Conservation (phyloP, 805 yeast genomes). For the Scheffersomyces lignosus region DNA sequence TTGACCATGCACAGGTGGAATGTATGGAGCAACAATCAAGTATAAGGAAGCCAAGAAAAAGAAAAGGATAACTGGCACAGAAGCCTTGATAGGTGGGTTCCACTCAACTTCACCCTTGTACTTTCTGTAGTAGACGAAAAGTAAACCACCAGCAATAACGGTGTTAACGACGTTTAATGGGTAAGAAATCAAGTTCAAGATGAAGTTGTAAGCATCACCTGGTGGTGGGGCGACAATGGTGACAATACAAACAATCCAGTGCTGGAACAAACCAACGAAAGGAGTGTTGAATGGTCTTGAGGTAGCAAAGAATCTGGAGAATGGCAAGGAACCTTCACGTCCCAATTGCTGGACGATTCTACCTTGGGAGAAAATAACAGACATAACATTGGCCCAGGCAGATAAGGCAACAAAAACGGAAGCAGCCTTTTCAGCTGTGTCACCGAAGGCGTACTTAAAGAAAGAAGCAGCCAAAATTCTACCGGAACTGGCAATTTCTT, state of each 20-base stretch:
- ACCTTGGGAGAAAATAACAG: constrained; percentile 81
- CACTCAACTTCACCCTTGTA: constrained; percentile 53
- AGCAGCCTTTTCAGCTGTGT: constrained; percentile 66
- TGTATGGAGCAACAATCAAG: constrained; percentile 73
- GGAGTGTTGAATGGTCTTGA: constrained; percentile 76
- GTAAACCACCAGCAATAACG: constrained; percentile 60
- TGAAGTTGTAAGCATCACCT: constrained; percentile 84
- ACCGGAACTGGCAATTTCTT: constrained; percentile 58
- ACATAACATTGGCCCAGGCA: constrained; percentile 78
- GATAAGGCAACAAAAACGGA: constrained; percentile 79
- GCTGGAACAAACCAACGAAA: constrained; percentile 68
- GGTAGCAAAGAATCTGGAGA: constrained; percentile 67
- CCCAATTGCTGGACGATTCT: constrained; percentile 79
- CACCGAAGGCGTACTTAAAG: constrained; percentile 71
- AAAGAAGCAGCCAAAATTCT: constrained; percentile 74
- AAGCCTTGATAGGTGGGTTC: constrained; percentile 72
- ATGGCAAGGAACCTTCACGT: constrained; percentile 79
- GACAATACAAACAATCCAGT: constrained; percentile 71
- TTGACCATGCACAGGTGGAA: constrained; percentile 69
- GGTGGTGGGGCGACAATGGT: constrained; percentile 76
- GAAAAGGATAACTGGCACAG: constrained; percentile 61
- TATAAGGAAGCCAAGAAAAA: constrained; percentile 67
- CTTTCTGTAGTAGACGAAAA: constrained; percentile 55
- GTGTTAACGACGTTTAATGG: constrained; percentile 78
- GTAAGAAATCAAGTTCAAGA: constrained; percentile 75